Percentiles rank a stretch among this genome's conserved stretches.
Conservation (phyloP, 2,329 filamentous ascomycete species). For the Paecilomyces fulvus region DNA sequence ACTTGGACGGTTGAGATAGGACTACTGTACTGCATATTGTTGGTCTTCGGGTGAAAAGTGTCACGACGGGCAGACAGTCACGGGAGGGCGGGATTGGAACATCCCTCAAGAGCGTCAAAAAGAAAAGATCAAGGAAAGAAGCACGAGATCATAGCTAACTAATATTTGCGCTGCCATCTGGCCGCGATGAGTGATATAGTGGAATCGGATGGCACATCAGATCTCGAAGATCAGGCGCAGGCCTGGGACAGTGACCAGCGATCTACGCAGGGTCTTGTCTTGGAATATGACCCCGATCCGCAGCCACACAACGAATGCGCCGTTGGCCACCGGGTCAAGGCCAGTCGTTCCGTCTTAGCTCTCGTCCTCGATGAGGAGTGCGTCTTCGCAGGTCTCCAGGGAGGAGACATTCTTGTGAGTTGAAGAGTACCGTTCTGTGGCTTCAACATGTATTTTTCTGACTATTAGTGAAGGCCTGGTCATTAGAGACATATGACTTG, state of each 20-base stretch:
- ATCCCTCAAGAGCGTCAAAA: neutral
- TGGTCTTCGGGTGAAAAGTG: neutral
- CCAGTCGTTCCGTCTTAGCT: constrained; percentile 50
- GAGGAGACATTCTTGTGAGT: constrained; percentile 74
- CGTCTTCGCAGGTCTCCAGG: constrained; percentile 87
- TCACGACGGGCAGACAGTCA: neutral
- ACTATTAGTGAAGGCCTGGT: constrained; percentile 55
- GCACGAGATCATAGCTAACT: neutral
- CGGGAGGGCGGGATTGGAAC: neutral
- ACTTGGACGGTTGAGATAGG: neutral
- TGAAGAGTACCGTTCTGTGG: neutral
- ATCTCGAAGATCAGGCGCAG: constrained; percentile 27
- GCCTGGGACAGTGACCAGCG: constrained; percentile 23
- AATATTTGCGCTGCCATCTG: neutral
- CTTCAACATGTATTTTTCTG: neutral
- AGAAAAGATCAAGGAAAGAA: neutral
- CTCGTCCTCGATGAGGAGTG: constrained; percentile 71
- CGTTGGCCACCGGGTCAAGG: constrained; percentile 34
- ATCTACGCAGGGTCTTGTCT: constrained; percentile 9
- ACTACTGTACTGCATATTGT: neutral
- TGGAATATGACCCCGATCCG: constrained; percentile 12
- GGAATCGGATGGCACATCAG: constrained; percentile 27
- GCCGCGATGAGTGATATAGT: constrained; percentile 23
- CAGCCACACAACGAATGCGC: constrained; percentile 24
- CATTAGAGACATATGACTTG: constrained; percentile 76